Base-by-base conservation (phyloP, 2,329 filamentous ascomycete genomes). In the Lachnellula willkommii region DNA sequence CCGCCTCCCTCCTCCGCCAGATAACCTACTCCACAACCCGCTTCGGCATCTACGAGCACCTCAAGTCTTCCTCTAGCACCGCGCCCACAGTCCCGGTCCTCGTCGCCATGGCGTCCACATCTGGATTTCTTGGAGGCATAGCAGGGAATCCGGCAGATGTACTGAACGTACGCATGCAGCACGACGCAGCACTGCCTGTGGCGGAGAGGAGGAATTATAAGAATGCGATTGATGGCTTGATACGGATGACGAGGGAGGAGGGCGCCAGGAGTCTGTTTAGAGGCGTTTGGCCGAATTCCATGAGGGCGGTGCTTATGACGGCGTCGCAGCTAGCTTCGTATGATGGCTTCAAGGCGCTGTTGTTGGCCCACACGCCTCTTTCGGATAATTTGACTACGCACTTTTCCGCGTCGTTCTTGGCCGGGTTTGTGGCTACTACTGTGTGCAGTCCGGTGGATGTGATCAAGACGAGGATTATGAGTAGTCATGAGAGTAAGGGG, bases 121-220 rank as follows among this genome's bases (percentile, higher is more conserved):
- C 94, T 7, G 94, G 94, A 51, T 89, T 96, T 69, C 73, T 95
- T 2, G 94, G 94, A 60, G 94, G 94, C 50, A 75, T 97, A 47
- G 89, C 87, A 5, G 94, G 94, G 62, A 99, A 97, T 74, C 91
- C 92, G 2, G 93, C 92, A 62, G 94, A 99, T 71, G 91, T 99
- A 36, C 79, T 96, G 68, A 99, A 99, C 73, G 94, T 99, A 50
- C 90, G 94, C 63, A 99, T 99, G 94, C 94, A 99, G 75, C 90
- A 95, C 74, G 94, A 87, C 68, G 86, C 89, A 2, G 84, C 90
- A 0, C 82, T 96, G 1, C 88, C 91, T 0, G 67, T 75, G 1
- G 79, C 80, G 5, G 77, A 95, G 68, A 84, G 90, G 48, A 83
- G 93, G 55, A 94, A 95, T 73, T 99, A 99, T 76, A 87, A 84